These are phyloP conservation scores for Amanita polypyramis DNA, from an alignment of 768 basidiomycete genomes.

Conservation along the genomic window DNA sequence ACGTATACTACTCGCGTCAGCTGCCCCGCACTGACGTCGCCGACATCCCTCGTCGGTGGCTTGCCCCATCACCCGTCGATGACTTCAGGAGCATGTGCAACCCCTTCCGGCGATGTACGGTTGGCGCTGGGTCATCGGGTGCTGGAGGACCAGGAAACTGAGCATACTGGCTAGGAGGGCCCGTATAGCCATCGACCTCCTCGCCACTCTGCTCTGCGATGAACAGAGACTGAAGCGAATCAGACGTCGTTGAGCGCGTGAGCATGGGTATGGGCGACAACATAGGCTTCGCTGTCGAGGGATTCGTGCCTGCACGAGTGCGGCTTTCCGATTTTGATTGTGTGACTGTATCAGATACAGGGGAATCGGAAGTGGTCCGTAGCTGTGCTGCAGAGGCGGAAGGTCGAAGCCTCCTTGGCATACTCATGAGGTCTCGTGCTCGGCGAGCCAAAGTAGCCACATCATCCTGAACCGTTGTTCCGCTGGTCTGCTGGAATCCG, in stretches of 20 bases:
- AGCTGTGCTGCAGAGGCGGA: slow-evolving; percentile 75
- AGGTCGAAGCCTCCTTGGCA: slow-evolving; percentile 55
- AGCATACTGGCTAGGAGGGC: slow-evolving; percentile 62
- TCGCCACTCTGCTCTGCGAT: slow-evolving; percentile 28
- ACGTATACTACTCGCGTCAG: neutral
- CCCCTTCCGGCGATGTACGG: slow-evolving; percentile 45
- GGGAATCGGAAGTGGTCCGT: slow-evolving; percentile 35
- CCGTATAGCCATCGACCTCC: slow-evolving; percentile 44
- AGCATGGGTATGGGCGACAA: slow-evolving; percentile 34
- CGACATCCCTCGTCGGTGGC: slow-evolving; percentile 45
- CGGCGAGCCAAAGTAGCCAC: slow-evolving; percentile 36
- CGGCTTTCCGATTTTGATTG: slow-evolving; percentile 36
- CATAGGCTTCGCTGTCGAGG: slow-evolving; percentile 34
- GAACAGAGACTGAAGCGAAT: slow-evolving; percentile 32
- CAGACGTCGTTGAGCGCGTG: slow-evolving; percentile 42
- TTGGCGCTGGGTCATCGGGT: slow-evolving; percentile 37
- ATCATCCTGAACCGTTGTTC: slow-evolving; percentile 45
- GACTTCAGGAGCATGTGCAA: slow-evolving; percentile 60
- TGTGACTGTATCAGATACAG: slow-evolving; percentile 18
- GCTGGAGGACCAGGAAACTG: slow-evolving; percentile 60
- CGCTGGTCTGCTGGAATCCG: slow-evolving; percentile 50
- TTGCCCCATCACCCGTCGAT: slow-evolving; percentile 15
- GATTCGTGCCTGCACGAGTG: slow-evolving; percentile 59
- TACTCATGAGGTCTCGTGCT: slow-evolving; percentile 40
- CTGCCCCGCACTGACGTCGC: slow-evolving; percentile 37